Percentiles rank a stretch among this genome's conserved stretches.
Conservation (phyloP, 2,329 filamentous ascomycete genomes). For the Drechslerella stenobrocha region DNA sequence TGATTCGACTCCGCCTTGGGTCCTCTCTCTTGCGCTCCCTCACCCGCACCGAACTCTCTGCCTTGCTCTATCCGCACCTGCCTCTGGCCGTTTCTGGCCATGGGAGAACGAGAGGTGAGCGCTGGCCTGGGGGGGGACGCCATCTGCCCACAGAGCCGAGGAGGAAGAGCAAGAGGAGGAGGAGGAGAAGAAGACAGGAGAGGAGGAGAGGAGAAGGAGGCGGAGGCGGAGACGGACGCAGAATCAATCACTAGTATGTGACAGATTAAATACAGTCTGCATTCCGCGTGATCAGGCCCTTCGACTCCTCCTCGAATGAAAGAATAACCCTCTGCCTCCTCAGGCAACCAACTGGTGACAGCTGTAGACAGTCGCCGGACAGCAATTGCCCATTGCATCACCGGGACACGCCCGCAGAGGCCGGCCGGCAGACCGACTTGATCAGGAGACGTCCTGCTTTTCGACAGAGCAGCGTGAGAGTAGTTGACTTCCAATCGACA, state of each 20-base stretch:
- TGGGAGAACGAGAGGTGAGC: neutral
- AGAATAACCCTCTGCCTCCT: constrained; percentile 37
- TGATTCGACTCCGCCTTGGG: constrained; percentile 48
- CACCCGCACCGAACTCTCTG: neutral
- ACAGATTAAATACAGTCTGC: constrained; percentile 48
- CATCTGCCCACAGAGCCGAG: neutral
- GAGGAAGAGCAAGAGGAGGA: too few species aligned
- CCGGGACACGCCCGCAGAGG: constrained; percentile 21
- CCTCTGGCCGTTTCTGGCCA: constrained; percentile 9
- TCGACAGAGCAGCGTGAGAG: too few species aligned
- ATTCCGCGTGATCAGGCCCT: constrained; percentile 46
- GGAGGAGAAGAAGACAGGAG: too few species aligned
- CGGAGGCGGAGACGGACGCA: neutral
- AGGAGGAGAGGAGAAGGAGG: too few species aligned
- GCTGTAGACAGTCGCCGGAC: constrained; percentile 39
- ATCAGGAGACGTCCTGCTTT: constrained; percentile 34
- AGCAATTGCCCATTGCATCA: constrained; percentile 45
- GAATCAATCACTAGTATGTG: constrained; percentile 23
- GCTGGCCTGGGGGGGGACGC: neutral
- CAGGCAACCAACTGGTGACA: constrained; percentile 48
- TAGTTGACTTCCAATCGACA: constrained; percentile 18
- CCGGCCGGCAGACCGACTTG: constrained; percentile 34
- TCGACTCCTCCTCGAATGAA: constrained; percentile 48
- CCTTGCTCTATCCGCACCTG: constrained; percentile 1
- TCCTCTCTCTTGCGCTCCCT: neutral